These are phyloP conservation scores for Aspergillus amoenus DNA, from an alignment of 2,329 filamentous ascomycete genomes.

Conservation along the genomic window DNA sequence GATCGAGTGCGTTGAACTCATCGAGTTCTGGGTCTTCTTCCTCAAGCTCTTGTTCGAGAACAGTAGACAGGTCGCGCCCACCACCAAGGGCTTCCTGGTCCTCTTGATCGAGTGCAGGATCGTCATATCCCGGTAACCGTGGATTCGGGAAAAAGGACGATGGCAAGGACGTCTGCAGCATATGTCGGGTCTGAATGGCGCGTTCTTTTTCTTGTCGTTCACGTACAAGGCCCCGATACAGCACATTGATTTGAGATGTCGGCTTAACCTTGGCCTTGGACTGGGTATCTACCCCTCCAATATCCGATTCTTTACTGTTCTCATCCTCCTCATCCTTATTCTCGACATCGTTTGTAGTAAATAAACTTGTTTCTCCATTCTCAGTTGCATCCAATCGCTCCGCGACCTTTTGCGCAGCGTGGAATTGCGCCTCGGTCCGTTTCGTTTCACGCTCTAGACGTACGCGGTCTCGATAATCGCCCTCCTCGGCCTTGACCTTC, in stretches of 20 bases:
- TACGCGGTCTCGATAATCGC: constrained; percentile 72
- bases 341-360: not conserved
- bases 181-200: constrained; percentile 30
- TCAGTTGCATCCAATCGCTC: constrained; percentile 69
- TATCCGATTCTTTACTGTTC: constrained; percentile 1
- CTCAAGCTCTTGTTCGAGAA: constrained; percentile 57
- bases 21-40: constrained; percentile 79
- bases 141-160: constrained; percentile 36
- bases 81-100: constrained; percentile 69
- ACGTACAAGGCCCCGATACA: constrained; percentile 75
- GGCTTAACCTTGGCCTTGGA: constrained; percentile 42
- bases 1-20: constrained; percentile 70
- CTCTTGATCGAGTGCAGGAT: constrained; percentile 69
- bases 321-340: constrained; percentile 16
- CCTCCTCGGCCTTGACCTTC: constrained; percentile 62
- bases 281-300: constrained; percentile 4
- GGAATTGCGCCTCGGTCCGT: constrained; percentile 67
- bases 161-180: constrained; percentile 33
- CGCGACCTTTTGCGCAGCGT: constrained; percentile 77
- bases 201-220: constrained; percentile 62
- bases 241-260: constrained; percentile 68
- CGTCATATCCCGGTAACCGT: constrained; percentile 64
- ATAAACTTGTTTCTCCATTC: constrained; percentile 18
- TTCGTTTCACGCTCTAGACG: constrained; percentile 68
- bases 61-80: constrained; percentile 42